Base-by-base conservation (phyloP, 148 eudicot genomes). In the Rhododendron vialii region DNA sequence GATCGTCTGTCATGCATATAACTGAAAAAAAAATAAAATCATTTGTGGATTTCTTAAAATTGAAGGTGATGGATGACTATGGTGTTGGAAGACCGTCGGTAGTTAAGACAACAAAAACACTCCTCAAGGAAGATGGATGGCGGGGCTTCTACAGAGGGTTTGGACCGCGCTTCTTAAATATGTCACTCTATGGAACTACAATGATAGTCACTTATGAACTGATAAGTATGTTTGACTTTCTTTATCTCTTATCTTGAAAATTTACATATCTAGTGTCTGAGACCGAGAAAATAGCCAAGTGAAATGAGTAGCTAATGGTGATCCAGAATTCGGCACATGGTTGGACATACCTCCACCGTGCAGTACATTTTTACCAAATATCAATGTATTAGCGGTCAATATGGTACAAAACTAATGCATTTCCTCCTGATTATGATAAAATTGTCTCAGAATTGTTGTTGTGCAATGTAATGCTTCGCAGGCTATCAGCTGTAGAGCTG, bases 161-260 rank as follows among this genome's bases (percentile, higher is more conserved):
- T 87, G 95, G 98, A 85, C 98, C 98, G 1, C 89, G 93, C 26
- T 95, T 93, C 86, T 75, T 95, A 11, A 95, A 93, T 86, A 95
- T 95, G 96, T 95, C 98, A 13, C 91, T 93, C 75, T 93, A 93
- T 80, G 98, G 98, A 79, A 93, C 96, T 50, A 86, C 98, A 50
- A 95, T 95, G 98, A 93, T 95, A 30, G 94, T 95, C 61, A 93
- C 95, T 17, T 95, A 95, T 71, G 98, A 95, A 86, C 87, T 95
- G n/a, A 93, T 92, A 89, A 94, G 94, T 90, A 89, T 41, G 92
- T 92, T 76, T 2, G 11, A 2, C 36, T 59, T 83, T 35, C 3
- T 18, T 9, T 30, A 47, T 47, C n/a, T 78, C 35, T n/a, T n/a
- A 30, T 12, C 17, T 30, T 73, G 53, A 26, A 76, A 24, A 55